Evolutionary conservation across 2,329 filamentous ascomycete genomes (phyloP), one percentile per base, ranked within the genome.

Genomic region (Penicillium sp.): DNA sequence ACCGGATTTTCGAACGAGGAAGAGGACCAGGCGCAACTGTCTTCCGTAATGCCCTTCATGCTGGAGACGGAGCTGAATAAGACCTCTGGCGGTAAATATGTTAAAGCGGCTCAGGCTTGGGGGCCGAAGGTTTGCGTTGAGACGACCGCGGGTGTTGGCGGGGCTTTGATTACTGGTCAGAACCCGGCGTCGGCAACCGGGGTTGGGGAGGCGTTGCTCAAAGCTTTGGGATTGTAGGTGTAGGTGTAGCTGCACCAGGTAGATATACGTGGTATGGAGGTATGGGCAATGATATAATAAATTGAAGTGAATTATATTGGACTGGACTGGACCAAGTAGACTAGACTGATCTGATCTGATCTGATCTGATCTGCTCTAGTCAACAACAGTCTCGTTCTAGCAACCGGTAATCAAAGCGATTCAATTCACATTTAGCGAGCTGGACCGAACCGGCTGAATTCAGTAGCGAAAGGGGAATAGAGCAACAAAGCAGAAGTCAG

Each of bases 1-100:
- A 80, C 78, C 0, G 77, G 73, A 1, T 80, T 80, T 65, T 75
- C 75, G 26, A 79, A 79, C 52, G 61, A 51, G 1, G 78, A 80
- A 63, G 78, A 80, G 60, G 75, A 76, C 33, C 68, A 72, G 51
- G 70, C 68, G 4, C 64, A 68, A 0, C 52, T 77, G 49, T 69
- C 68, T 20, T 56, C 68, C n/a, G 68, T 55, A 9, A 73, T 80
- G 68, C 78, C 78, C 1, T 79, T 78, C 60, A 59, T 73, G 64
- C 68, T 78, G 7, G 78, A 80, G 63, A 71, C 72, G n/a, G 70
- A 75, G 49, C 61, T 80, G 39, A 58, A 61, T n/a, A 54, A 67
- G 37, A 65, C 72, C 3, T 70, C 69, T 3, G 74, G 73, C 3
- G 75, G 73, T 9, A 72, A 72, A 55, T 77, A 74, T 51, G 72